These are phyloP conservation scores for Aspergillus funiculosus DNA, from an alignment of 495 filamentous ascomycete species.

Conservation along the genomic window DNA sequence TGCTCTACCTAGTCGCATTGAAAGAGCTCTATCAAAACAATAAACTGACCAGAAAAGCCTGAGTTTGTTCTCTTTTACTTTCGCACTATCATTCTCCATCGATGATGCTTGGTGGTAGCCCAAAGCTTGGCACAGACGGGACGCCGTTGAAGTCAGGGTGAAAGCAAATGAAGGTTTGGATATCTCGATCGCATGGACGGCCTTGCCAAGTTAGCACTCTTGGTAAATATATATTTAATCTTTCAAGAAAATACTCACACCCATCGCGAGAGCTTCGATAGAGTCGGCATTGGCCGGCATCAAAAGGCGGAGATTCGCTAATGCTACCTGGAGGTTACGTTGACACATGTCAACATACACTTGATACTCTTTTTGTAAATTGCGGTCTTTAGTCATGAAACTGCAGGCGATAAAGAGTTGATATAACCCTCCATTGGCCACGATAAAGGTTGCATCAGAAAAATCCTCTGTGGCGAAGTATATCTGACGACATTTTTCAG, in stretches of 20 bases:
- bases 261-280: constrained; percentile 53
- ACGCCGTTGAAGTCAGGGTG: constrained; percentile 52
- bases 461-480: constrained; percentile 56
- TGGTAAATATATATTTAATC: not conserved
- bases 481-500: constrained; percentile 52
- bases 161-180: constrained; percentile 60
- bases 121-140: constrained; percentile 55
- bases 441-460: constrained; percentile 49
- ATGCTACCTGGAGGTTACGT: constrained; percentile 52
- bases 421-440: constrained; percentile 52
- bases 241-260: constrained; percentile 35
- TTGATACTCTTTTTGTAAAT: constrained; percentile 30
- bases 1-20: constrained; percentile 59
- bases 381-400: constrained; percentile 25
- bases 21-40: constrained; percentile 53
- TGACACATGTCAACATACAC: constrained; percentile 43
- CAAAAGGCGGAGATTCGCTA: constrained; percentile 52
- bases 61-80: constrained; percentile 32
- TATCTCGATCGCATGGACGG: constrained; percentile 54
- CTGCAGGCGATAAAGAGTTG: constrained; percentile 51
- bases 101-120: constrained; percentile 56
- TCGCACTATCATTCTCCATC: constrained; percentile 40
- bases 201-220: constrained; percentile 21
- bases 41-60: constrained; percentile 60
- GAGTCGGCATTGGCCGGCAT: constrained; percentile 54